Base-by-base conservation (phyloP, 441 rosid genomes). In the Monsonia emarginata region DNA sequence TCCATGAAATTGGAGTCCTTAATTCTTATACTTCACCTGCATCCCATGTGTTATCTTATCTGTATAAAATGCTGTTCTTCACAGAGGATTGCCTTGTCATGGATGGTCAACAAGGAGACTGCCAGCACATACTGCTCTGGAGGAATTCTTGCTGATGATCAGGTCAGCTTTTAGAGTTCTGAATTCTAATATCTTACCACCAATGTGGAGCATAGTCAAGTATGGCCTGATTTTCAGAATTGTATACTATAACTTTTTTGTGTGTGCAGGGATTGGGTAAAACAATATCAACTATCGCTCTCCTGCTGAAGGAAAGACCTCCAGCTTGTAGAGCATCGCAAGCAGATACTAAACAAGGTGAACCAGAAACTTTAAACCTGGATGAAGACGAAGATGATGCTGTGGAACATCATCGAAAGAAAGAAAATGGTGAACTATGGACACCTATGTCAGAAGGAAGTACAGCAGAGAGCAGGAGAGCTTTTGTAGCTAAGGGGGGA, bases 141-240 rank as follows among this genome's bases (percentile, higher is more conserved):
- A 72, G 98, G 98, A 78, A 93, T 93, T 72, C 95, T 93, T 68
- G 98, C 98, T 31, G 98, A 93, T 78, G 98, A 93, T 79, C 98
- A 93, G 97, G 98, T 90, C 36, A 48, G 50, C 68, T 65, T 65
- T 65, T 78, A 18, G 5, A 65, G 65, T 72, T 64, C n/a, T n/a
- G n/a, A 68, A 32, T 34, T 73, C 44, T 38, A 38, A 9, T 38
- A 38, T 76, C 65, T 68, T 61, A 64, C 66, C 34, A 65, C 63
- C 32, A 11, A 44, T 69, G 72, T 32, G 36, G 68, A 13, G 16
- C 28, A 26, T 26, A 40, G 14, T 10, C 9, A 28, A 61, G 30
- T 6, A 36, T 58, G 28, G 38, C 2, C 31, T 59, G 7, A 21
- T 1, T 44, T 44, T 21, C 25, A 8, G 14, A 63, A 32, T 38